Base-by-base conservation (phyloP, 1,284 basidiomycete species). In the Melampsora larici-populina region DNA sequence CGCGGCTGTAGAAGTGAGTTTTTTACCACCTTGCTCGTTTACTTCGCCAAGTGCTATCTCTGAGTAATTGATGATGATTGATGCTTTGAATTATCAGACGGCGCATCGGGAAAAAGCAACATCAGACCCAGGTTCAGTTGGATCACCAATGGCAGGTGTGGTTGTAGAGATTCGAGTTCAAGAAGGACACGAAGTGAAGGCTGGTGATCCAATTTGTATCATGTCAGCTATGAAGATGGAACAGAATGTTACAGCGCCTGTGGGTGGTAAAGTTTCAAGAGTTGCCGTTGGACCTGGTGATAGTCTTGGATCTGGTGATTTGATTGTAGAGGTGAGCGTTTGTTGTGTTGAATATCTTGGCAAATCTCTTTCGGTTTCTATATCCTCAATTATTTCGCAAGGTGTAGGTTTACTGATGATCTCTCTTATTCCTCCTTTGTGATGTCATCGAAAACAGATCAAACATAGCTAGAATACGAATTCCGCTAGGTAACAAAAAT, bases 111-210 rank as follows among this genome's bases (percentile, higher is more conserved):
- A 97, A 87, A 97, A 92, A 88, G 93, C 97, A 9, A 90, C 92
- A 4, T 87, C 87, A 79, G 95, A 96, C 83, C 95, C 97, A 78
- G 96, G 97, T 80, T 95, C 92, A 55, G 91, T 99, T 79, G 96
- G 95, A 79, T 93, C 94, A 65, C 84, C 84, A 0, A 81, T 85
- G 79, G 93, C 93, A 78, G 96, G 96, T 86, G 96, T 99, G 70
- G 94, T 99, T 70, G 92, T 99, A 33, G 97, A 99, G 85, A 93
- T 99, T 70, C 88, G 96, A 81, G 95, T 97, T 79, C 94, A 97
- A 86, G 95, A 98, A 85, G 94, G 94, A 69, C 91, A 94, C 79
- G 90, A 94, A 83, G 93, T 99, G 85, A 97, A 92, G 90, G 96
- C 94, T 85, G 97, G 97, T 79, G 97, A 99, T 85, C 92, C 93